A percentile compares a stretch with the other conserved stretches of the same genome.
These are phyloP conservation scores for Casaregolazyma lundiana DNA, from an alignment of 1,139 yeast species.

Conservation along the genomic window DNA sequence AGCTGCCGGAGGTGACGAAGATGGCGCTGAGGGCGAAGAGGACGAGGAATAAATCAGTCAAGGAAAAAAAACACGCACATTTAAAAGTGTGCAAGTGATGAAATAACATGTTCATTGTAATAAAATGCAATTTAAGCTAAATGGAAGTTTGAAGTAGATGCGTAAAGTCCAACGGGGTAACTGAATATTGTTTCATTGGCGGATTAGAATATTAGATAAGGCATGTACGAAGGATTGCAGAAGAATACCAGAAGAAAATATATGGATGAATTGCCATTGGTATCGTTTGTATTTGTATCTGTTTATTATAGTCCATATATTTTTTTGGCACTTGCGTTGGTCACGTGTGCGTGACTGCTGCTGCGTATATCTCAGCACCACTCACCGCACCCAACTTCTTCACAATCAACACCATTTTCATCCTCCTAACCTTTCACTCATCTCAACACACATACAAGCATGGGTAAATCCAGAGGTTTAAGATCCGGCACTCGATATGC, in stretches of 20 bases:
- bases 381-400: slow-evolving; percentile 2
- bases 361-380: slow-evolving; percentile 8
- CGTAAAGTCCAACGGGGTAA: neutral
- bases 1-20: slow-evolving; percentile 60
- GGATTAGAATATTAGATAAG: no score
- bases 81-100: neutral
- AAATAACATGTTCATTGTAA: neutral
- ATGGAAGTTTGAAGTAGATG: neutral
- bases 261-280: no score
- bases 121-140: neutral
- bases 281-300: neutral
- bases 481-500: slow-evolving; percentile 99
- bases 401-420: slow-evolving; percentile 7
- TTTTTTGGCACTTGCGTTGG: neutral
- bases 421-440: slow-evolving; percentile 7
- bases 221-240: no score
- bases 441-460: slow-evolving; percentile 37
- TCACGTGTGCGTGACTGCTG: neutral
- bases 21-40: slow-evolving; percentile 47
- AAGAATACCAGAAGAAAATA: no score
- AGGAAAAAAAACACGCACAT: neutral
- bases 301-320: neutral
- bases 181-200: no score
- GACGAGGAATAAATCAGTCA: slow-evolving; percentile 26
- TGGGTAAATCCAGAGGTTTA: slow-evolving; percentile 98